Base-by-base conservation (phyloP, 2,329 filamentous ascomycete species). In the Clonostachys chloroleuca region DNA sequence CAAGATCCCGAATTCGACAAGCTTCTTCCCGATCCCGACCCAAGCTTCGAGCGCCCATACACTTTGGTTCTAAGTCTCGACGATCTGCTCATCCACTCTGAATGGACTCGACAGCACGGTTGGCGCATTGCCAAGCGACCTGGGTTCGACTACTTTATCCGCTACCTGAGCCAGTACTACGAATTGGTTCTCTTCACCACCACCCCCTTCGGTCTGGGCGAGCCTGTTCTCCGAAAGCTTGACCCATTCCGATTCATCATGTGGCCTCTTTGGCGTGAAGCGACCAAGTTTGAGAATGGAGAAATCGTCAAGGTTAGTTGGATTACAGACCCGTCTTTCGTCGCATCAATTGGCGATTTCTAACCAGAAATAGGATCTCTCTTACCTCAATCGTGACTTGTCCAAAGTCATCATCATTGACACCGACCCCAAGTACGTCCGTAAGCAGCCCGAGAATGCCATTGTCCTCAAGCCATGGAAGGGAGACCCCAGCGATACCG, bases 151-250 rank as follows among this genome's bases (percentile, higher is more conserved):
- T 99, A 99, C 73, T 99, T 99, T 73, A 73, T 99, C 53, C 89
- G 89, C 61, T 99, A 99, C 67, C 80, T 99, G 43, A 92, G 89
- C 69, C 92, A 96, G 67, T 97, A 99, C 77, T 99, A 96, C 64
- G 94, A 99, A 68, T 77, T 99, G 47, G 94, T 97, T 45, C 83
- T 99, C 54, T 99, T 97, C 73, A 99, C 94, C 34, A 89, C 82
- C 37, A 86, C 94, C 42, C 91, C 92, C 1, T 89, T 84, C 60
- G 84, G 83, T 60, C 87, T 89, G 63, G 92, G 85, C 30, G 91
- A 96, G 56, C 89, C 90, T 20, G 80, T 99, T 45, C 82, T 96
- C 55, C 84, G 89, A 60, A 99, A 99, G 70, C 76, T 99, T 50
- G 94, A 99, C 63, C 94, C 92, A 35, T 97, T 88, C 77, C 89